Evolutionary conservation across 495 filamentous ascomycete genomes (phyloP).

Genomic region (Haplographium delicatum): DNA sequence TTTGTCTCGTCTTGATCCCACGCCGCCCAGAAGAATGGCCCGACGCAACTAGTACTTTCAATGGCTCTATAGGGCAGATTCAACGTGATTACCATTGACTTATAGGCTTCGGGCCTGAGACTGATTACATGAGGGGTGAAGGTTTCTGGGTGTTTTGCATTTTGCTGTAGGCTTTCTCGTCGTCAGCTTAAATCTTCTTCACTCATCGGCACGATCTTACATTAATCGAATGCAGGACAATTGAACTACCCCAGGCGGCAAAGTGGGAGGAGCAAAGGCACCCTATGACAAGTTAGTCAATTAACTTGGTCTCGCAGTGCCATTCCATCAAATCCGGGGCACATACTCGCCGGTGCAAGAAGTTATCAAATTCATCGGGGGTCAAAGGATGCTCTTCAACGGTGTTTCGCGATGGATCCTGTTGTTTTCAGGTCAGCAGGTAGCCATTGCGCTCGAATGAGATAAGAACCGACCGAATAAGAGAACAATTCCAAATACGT

Average conservation of each 20-base stretch:
- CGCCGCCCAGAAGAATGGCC: conserved; percentile 52
- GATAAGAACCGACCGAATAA: conserved; percentile 40
- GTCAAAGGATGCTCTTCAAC: conserved; percentile 44
- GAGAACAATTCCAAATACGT: conserved; percentile 50
- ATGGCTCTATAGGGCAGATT: conserved; percentile 46
- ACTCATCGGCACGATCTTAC: too few species aligned
- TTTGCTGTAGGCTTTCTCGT: conserved; percentile 47
- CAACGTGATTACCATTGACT: conserved; percentile 36
- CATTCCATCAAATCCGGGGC: too few species aligned
- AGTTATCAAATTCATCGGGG: conserved; percentile 50
- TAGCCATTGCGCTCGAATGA: neutral
- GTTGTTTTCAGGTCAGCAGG: neutral
- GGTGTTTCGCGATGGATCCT: conserved; percentile 39
- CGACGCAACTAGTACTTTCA: conserved; percentile 44
- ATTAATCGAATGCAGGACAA: conserved; percentile 42
- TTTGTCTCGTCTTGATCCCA: conserved; percentile 45
- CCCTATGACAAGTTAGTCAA: conserved; percentile 31
- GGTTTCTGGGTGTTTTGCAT: conserved; percentile 45
- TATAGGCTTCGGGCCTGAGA: conserved; percentile 35
- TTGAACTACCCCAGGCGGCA: conserved; percentile 36
- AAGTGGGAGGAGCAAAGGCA: conserved; percentile 38
- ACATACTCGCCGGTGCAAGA: conserved; percentile 41
- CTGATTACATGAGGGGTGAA: conserved; percentile 44
- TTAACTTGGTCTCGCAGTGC: too few species aligned
- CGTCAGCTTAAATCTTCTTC: too few species aligned